Percentiles rank a stretch among this genome's conserved stretches.
Conservation (phyloP, 2,329 filamentous ascomycete species). For the Exophiala dermatitidis region DNA sequence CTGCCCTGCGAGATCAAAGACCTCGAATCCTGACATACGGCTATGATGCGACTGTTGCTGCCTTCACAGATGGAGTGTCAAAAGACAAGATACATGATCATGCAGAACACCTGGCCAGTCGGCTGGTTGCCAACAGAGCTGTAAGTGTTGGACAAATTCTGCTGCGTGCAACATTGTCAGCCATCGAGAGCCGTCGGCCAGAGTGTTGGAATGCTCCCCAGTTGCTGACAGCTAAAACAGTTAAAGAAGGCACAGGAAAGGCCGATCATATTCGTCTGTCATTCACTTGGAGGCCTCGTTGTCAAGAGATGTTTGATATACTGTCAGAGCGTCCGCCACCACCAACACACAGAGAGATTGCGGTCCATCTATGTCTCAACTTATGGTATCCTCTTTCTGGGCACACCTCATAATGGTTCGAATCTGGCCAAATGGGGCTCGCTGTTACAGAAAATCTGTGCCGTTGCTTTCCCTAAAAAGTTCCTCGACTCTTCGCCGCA, state of each 20-base stretch:
- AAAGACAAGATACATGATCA: conserved; percentile 64
- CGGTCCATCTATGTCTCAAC: conserved; percentile 67
- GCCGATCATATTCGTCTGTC: conserved; percentile 69
- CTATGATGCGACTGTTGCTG: conserved; percentile 60
- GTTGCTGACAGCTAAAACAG: conserved; percentile 24
- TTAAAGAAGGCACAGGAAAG: conserved; percentile 46
- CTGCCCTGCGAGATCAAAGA: conserved; percentile 49
- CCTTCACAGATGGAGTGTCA: conserved; percentile 48
- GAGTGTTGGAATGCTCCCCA: not conserved
- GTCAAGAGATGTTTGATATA: conserved; percentile 64
- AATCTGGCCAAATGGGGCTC: conserved; percentile 62
- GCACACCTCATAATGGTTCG: conserved; percentile 66
- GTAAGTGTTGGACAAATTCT: conserved; percentile 18
- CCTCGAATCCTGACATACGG: conserved; percentile 65
- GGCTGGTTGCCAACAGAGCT: conserved; percentile 56
- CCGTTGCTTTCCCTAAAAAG: conserved; percentile 57
- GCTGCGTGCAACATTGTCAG: not conserved
- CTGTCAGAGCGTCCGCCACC: conserved; percentile 52
- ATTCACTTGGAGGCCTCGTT: conserved; percentile 66
- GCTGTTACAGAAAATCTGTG: conserved; percentile 61
- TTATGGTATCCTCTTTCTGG: conserved; percentile 68
- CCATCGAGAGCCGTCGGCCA: not conserved
- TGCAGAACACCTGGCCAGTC: conserved; percentile 60
- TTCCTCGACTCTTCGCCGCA: conserved; percentile 61
- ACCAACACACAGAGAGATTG: conserved; percentile 55